phyloP scores from a whole-genome alignment of 2,329 filamentous ascomycete genomes.

The Monosporascus sp. region DNA sequence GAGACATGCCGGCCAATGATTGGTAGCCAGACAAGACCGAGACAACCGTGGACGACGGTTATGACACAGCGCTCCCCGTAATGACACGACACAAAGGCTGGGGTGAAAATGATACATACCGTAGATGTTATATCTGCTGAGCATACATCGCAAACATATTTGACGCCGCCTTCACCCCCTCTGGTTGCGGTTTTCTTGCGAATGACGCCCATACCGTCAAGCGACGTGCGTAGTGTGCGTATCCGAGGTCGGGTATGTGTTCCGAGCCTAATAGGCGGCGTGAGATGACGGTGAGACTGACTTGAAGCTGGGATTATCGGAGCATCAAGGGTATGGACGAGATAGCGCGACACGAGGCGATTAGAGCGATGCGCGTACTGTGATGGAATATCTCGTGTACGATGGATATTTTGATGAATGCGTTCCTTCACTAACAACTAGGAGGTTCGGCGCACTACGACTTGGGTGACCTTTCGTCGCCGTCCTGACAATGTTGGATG shows the following conservation, averaged over 20 bases:
- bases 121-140: slow-evolving; percentile 96
- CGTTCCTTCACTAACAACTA: background rate
- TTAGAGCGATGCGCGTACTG: background rate
- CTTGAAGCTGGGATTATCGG: background rate
- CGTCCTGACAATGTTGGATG: no score
- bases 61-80: background rate
- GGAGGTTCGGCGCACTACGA: background rate
- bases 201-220: slow-evolving; percentile 74
- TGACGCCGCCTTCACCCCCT: slow-evolving; percentile 81
- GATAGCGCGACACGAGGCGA: background rate
- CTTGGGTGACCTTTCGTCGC: background rate
- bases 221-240: slow-evolving; percentile 5
- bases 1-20: background rate
- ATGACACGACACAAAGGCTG: slow-evolving; percentile 4
- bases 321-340: background rate
- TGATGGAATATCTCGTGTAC: background rate
- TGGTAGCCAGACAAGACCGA: background rate
- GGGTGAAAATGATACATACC: slow-evolving; percentile 46
- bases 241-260: slow-evolving; percentile 2
- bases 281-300: background rate
- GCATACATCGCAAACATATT: slow-evolving; percentile 97
- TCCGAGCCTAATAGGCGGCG: background rate
- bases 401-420: background rate
- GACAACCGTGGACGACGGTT: no score
- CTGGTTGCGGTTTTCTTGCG: slow-evolving; percentile 88